Percentiles rank a stretch among this genome's conserved stretches.
Evolutionary conservation across 345 rosid genomes (phyloP).

Genomic region (Boechera stricta): DNA sequence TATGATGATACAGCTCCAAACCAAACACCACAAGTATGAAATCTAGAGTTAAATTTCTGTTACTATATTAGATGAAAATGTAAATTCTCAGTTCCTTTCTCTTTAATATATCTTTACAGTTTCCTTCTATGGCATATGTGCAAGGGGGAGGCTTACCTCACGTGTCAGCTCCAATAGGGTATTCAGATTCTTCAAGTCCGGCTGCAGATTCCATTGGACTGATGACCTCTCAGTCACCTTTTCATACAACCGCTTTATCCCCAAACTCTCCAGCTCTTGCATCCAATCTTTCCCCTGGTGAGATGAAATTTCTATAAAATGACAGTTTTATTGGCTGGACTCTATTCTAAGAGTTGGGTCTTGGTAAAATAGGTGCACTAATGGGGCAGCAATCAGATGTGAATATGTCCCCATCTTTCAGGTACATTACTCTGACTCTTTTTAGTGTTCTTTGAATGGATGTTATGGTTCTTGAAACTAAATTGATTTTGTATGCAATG

Average conservation of each 20-base stretch:
- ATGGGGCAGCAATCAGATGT: slow-evolving; percentile 51
- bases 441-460: neutral
- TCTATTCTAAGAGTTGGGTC: slow-evolving; percentile 30
- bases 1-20: slow-evolving; percentile 46
- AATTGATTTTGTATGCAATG: slow-evolving; percentile 9
- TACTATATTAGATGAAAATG: neutral
- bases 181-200: slow-evolving; percentile 37
- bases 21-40: slow-evolving; percentile 53
- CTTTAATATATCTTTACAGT: slow-evolving; percentile 44
- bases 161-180: slow-evolving; percentile 45
- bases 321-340: slow-evolving; percentile 3
- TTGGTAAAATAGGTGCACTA: slow-evolving; percentile 50
- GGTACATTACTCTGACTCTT: slow-evolving; percentile 44
- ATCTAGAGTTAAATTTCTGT: neutral
- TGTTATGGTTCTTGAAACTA: slow-evolving; percentile 9
- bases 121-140: slow-evolving; percentile 53
- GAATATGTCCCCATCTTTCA: slow-evolving; percentile 43
- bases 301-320: slow-evolving; percentile 18
- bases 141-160: slow-evolving; percentile 51
- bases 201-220: slow-evolving; percentile 45
- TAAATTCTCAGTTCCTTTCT: neutral
- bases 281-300: slow-evolving; percentile 50
- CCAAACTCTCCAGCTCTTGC: slow-evolving; percentile 48
- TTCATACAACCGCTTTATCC: slow-evolving; percentile 36
- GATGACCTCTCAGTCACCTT: slow-evolving; percentile 54